These are phyloP conservation scores for Lycium ferocissimum DNA, from an alignment of 257 asterid species.

Conservation along the genomic window DNA sequence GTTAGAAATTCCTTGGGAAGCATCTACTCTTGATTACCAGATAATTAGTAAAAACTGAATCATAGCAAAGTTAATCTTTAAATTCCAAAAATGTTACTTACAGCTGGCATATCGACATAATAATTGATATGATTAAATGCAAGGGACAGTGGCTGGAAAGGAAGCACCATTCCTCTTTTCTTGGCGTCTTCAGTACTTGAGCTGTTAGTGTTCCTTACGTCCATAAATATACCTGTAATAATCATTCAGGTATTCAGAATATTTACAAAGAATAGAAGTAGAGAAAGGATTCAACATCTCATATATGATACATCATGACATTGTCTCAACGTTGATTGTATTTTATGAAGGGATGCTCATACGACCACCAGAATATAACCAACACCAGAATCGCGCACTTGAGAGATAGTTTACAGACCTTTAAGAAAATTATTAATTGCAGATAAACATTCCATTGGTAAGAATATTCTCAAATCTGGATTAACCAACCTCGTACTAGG, in stretches of 20 bases:
- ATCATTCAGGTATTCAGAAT: constrained; percentile 5
- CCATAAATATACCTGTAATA: constrained; percentile 59
- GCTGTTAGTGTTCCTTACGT: constrained; percentile 38
- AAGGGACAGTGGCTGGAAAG: constrained; percentile 85
- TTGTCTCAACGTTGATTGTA: neutral
- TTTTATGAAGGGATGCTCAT: neutral
- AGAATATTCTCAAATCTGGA: constrained; percentile 18
- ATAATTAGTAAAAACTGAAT: neutral
- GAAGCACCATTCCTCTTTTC: constrained; percentile 91
- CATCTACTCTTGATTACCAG: neutral
- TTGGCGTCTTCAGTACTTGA: constrained; percentile 36
- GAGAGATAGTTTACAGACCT: constrained; percentile 5
- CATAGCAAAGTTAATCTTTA: neutral
- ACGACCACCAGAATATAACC: neutral
- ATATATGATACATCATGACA: neutral
- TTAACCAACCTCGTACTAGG: neutral
- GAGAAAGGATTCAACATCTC: neutral
- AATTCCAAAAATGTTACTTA: constrained; percentile 48
- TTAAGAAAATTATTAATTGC: neutral
- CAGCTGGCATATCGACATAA: constrained; percentile 93
- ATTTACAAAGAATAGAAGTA: neutral
- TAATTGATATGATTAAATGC: constrained; percentile 86
- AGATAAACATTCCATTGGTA: neutral
- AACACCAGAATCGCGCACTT: neutral
- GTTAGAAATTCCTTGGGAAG: neutral